Conservation (phyloP, 192 early-diverging fungal genomes). For the Coemansia reversa region DNA sequence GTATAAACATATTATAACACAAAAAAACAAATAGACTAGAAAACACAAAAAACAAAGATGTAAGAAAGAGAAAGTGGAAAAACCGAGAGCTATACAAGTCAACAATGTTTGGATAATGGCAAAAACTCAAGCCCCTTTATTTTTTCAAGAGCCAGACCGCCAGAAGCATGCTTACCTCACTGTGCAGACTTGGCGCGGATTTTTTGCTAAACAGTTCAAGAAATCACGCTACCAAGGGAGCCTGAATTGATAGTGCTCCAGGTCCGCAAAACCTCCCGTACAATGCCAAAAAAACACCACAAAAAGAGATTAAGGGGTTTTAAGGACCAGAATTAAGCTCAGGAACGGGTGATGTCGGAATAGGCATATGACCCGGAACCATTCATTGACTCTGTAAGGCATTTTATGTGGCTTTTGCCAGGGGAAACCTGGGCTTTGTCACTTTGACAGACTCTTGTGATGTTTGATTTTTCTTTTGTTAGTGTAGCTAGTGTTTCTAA, state of each 20-base stretch:
- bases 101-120: too few species aligned
- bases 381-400: not conserved
- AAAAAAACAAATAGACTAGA: not conserved
- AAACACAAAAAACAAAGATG: not conserved
- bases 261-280: not conserved
- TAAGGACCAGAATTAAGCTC: not conserved
- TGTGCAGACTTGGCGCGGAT: not conserved
- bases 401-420: not conserved
- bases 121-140: not conserved
- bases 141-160: not conserved
- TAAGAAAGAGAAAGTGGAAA: conserved; percentile 1
- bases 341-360: not conserved
- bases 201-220: not conserved
- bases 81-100: not conserved
- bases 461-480: not conserved
- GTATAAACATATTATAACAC: conserved; percentile 28
- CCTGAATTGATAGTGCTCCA: not conserved
- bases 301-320: not conserved
- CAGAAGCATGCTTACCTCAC: not conserved
- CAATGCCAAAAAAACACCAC: not conserved
- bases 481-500: not conserved
- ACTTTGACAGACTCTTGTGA: not conserved
- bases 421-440: not conserved
- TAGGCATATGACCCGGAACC: not conserved
- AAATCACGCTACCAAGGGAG: not conserved